Conservation (phyloP, 2,329 filamentous ascomycete species). For the Alternaria arbusti region DNA sequence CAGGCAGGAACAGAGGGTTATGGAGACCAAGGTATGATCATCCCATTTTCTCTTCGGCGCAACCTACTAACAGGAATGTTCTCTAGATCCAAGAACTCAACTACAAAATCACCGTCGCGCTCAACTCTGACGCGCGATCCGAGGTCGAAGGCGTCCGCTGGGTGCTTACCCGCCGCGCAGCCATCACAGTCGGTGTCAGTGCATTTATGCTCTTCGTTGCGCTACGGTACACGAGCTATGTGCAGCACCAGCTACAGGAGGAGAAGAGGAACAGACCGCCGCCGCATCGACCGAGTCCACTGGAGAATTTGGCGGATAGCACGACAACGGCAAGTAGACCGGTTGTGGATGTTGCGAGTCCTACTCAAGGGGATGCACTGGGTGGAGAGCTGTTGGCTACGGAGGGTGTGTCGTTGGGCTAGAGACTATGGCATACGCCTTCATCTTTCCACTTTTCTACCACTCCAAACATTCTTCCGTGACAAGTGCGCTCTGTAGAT, state of each 20-base stretch:
- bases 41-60: background rate
- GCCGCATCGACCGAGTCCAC: slow-evolving; percentile 17
- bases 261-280: slow-evolving; percentile 47
- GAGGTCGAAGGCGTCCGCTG: slow-evolving; percentile 91
- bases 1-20: slow-evolving; percentile 81
- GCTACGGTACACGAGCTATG: slow-evolving; percentile 50
- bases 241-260: slow-evolving; percentile 48
- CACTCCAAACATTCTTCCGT: background rate
- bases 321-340: background rate
- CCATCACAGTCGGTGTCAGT: slow-evolving; percentile 61
- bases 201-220: slow-evolving; percentile 54
- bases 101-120: slow-evolving; percentile 90
- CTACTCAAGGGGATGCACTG: slow-evolving; percentile 24
- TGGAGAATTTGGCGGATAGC: slow-evolving; percentile 13
- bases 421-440: background rate
- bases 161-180: slow-evolving; percentile 74
- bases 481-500: background rate
- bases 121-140: slow-evolving; percentile 89
- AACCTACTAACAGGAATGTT: background rate
- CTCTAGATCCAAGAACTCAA: slow-evolving; percentile 85
- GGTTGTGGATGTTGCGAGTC: slow-evolving; percentile 5
- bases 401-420: slow-evolving; percentile 44
- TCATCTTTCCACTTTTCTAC: background rate
- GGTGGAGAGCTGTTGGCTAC: slow-evolving; percentile 41
- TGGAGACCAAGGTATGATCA: slow-evolving; percentile 73